These are phyloP conservation scores for Plasmodium fragile DNA, from an alignment of 169 alveolate species.

Conservation along the genomic window DNA sequence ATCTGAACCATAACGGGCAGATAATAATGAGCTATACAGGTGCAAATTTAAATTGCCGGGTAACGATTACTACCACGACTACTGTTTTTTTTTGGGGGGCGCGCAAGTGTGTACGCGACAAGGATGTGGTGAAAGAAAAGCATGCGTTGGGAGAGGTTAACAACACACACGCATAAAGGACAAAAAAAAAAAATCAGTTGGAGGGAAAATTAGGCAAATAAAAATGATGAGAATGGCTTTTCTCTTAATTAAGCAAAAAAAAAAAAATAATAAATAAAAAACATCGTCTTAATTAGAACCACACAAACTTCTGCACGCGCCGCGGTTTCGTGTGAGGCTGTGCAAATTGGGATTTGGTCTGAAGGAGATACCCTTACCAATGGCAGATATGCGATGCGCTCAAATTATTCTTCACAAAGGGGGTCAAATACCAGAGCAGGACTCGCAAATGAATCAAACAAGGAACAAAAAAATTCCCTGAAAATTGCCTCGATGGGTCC, in stretches of 20 bases:
- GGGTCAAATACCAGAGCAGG: neutral
- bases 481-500: neutral
- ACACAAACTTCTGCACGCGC: neutral
- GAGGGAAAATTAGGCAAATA: neutral
- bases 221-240: neutral
- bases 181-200: conserved; percentile 1
- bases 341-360: neutral
- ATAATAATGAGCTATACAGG: neutral
- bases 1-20: neutral
- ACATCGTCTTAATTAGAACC: neutral
- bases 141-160: neutral
- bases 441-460: neutral
- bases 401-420: neutral
- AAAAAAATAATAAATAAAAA: neutral
- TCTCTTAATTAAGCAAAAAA: neutral
- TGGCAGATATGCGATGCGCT: neutral
- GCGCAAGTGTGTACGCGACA: neutral
- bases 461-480: neutral
- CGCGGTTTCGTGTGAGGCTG: neutral
- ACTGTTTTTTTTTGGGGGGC: neutral
- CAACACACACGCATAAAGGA: neutral
- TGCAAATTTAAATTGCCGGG: neutral
- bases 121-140: neutral
- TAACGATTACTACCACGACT: neutral
- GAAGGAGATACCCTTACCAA: neutral